phyloP scores from a whole-genome alignment of 2,329 filamentous ascomycete genomes.

The Zymoseptoria pseudotritici region DNA sequence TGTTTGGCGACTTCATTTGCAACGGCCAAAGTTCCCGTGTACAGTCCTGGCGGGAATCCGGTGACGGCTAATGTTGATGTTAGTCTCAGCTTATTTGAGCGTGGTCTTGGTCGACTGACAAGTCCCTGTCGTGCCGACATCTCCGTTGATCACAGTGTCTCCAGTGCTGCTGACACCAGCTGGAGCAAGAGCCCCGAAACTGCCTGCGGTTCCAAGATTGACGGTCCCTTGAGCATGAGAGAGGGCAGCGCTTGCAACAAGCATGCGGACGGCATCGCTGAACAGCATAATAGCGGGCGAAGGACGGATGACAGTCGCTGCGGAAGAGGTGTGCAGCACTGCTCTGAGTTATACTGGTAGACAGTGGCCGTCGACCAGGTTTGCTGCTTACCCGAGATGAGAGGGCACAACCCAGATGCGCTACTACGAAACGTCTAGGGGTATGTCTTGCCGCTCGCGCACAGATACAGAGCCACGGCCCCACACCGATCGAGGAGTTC shows the following conservation, averaged over 20 bases:
- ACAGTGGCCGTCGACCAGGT: neutral
- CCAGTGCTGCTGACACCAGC: neutral
- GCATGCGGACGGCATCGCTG: neutral
- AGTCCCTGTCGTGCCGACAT: neutral
- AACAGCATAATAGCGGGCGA: neutral
- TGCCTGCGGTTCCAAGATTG: neutral
- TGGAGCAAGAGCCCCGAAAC: neutral
- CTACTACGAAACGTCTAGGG: neutral
- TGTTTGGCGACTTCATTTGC: slow-evolving; percentile 1
- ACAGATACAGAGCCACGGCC: neutral
- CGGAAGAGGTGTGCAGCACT: neutral
- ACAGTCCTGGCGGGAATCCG: slow-evolving; percentile 6
- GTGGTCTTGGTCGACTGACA: neutral
- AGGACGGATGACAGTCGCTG: neutral
- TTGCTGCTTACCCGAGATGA: neutral
- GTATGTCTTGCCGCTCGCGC: neutral
- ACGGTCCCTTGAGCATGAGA: neutral
- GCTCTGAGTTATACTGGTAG: neutral
- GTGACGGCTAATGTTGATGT: neutral
- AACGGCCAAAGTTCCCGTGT: neutral
- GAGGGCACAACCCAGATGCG: neutral
- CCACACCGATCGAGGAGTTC: neutral
- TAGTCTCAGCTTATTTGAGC: neutral
- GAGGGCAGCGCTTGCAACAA: neutral
- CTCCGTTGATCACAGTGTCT: neutral